Evolutionary conservation across 2,329 filamentous ascomycete species (phyloP).

Genomic region (Cercospora berteroae): DNA sequence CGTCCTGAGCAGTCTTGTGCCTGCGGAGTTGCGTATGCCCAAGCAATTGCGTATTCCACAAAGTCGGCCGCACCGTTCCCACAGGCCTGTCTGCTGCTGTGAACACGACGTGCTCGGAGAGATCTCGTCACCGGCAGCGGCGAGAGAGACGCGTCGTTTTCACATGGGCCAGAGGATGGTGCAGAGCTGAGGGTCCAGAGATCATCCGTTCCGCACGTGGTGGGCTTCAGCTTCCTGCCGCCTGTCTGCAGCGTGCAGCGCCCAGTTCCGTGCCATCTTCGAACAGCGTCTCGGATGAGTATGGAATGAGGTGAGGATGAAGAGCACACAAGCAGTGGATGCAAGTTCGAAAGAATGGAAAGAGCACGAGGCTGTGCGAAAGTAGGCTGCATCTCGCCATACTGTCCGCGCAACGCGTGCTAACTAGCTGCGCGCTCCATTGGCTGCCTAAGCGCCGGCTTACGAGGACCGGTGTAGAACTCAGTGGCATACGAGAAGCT

Average conservation of each 20-base stretch:
- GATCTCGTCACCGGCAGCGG: background rate
- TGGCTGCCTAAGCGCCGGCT: background rate
- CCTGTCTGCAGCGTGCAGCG: background rate
- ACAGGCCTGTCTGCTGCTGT: background rate
- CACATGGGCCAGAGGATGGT: background rate
- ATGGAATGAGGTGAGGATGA: background rate
- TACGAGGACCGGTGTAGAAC: background rate
- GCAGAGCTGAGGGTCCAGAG: background rate
- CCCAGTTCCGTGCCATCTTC: background rate
- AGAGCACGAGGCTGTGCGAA: background rate
- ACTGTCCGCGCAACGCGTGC: background rate
- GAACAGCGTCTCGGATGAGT: background rate
- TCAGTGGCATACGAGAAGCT: background rate
- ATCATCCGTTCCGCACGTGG: background rate
- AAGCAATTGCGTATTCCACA: background rate
- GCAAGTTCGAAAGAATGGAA: background rate
- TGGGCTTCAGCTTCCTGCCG: background rate
- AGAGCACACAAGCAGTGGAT: background rate
- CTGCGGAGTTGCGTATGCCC: background rate
- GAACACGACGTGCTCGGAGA: background rate
- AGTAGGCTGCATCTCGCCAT: background rate
- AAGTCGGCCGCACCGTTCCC: background rate
- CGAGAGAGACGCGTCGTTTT: background rate
- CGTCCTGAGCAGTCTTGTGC: background rate
- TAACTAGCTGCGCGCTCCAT: background rate